Conservation (phyloP, 2,329 filamentous ascomycete genomes). For the Pseudogymnoascus sp. region DNA sequence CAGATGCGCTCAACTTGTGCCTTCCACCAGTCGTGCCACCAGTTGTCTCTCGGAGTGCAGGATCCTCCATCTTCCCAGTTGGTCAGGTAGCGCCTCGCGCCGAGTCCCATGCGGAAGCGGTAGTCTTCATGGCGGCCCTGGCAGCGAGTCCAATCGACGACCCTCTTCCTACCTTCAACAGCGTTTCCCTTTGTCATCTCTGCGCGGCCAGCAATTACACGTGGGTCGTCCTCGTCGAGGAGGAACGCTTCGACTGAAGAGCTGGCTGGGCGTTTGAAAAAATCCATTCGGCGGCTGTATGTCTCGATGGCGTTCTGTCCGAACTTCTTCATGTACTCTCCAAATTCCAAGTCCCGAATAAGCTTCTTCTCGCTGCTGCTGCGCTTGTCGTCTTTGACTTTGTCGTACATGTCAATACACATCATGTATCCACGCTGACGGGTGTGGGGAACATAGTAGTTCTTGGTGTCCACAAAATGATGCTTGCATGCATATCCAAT, state of each 20-base stretch:
- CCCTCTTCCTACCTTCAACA: conserved; percentile 28
- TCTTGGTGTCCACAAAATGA: conserved; percentile 54
- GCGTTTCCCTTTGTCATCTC: conserved; percentile 31
- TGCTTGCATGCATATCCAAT: conserved; percentile 47
- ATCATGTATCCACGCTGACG: conserved; percentile 52
- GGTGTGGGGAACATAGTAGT: conserved; percentile 68
- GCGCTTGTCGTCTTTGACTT: conserved; percentile 19
- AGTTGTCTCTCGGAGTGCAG: conserved; percentile 46
- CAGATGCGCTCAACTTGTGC: conserved; percentile 50
- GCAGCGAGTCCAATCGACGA: conserved; percentile 46
- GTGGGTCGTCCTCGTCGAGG: conserved; percentile 42
- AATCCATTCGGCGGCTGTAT: conserved; percentile 9
- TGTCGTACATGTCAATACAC: conserved; percentile 38
- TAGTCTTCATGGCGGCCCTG: conserved; percentile 50
- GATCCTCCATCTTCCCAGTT: conserved; percentile 48
- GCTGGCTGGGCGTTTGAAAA: conserved; percentile 45
- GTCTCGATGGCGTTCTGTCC: background rate
- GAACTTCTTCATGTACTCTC: conserved; percentile 7
- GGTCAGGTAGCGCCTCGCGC: conserved; percentile 48
- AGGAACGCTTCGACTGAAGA: conserved; percentile 55
- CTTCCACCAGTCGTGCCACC: conserved; percentile 41
- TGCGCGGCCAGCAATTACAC: conserved; percentile 42
- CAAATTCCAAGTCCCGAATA: conserved; percentile 29
- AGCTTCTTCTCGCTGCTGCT: conserved; percentile 36
- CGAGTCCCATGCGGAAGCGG: conserved; percentile 42